phyloP scores from a whole-genome alignment of 1,284 basidiomycete species.

The Vanrija sp. region DNA sequence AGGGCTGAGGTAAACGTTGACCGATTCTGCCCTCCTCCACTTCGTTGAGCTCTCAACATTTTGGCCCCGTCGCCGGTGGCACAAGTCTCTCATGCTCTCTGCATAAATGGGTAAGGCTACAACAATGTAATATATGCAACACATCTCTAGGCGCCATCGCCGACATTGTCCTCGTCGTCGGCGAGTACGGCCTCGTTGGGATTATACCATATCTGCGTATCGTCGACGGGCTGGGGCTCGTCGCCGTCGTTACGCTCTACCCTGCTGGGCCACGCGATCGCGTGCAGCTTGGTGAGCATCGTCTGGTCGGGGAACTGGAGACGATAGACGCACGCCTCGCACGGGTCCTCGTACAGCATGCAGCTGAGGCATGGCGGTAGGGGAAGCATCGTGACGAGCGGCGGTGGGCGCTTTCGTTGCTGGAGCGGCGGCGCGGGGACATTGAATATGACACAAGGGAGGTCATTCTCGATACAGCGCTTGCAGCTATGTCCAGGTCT shows the following conservation, averaged over 20 bases:
- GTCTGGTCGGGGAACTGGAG: background rate
- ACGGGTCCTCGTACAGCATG: background rate
- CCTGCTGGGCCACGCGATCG: background rate
- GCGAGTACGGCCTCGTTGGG: background rate
- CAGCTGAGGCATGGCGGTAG: conserved; percentile 3
- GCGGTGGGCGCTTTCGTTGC: background rate
- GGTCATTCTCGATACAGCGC: background rate
- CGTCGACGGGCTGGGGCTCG: background rate
- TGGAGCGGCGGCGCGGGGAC: background rate
- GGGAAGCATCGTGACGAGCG: background rate
- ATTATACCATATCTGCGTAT: conserved; percentile 1
- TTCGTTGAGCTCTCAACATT: too few species aligned
- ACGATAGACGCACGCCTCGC: background rate
- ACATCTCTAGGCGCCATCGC: too few species aligned
- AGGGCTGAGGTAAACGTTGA: too few species aligned
- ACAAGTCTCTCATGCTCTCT: too few species aligned
- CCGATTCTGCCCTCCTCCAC: too few species aligned
- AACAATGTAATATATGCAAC: too few species aligned
- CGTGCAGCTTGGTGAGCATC: background rate
- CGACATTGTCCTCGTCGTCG: too few species aligned
- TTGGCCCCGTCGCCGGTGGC: too few species aligned
- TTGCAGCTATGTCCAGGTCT: background rate
- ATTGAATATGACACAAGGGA: background rate
- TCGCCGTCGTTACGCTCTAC: background rate
- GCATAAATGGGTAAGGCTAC: too few species aligned